Evolutionary conservation across 2,329 filamentous ascomycete species (phyloP), one percentile per base, ranked within the genome.

Genomic region (Fusarium sp.): DNA sequence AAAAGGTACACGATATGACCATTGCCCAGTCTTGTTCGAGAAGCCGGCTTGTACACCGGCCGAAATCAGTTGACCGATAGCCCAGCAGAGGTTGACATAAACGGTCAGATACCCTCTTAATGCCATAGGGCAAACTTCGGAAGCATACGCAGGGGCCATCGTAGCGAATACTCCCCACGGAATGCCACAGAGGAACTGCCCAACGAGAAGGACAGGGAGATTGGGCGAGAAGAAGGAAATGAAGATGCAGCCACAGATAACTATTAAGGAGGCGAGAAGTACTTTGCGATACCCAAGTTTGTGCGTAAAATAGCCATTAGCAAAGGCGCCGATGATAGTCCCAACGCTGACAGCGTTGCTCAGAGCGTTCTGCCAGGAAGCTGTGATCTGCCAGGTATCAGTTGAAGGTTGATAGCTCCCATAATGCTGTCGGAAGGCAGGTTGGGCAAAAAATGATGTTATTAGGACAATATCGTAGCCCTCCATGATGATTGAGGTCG

Each of bases 161-260:
- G 80, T 82, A 18, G 80, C 79, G 58, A 84, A 85, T 13, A 83
- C 77, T 6, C 83, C 82, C 73, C 79, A 81, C 1, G 80, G 76
- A 1, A 84, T 69, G n/a, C 79, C 80, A 31, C 81, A 84, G 4
- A 87, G 74, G 51, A 87, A 75, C 61, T 85, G 79, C 6, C 83
- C 84, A 9, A 82, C 79, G 4, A 85, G 75, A 14, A 85, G 77
- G 4, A 82, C 79, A 4, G 78, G 71, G 7, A 83, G 74, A 9
- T 76, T 78, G 4, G 77, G 71, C 6, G 77, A 76, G 50, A 78
- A 79, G 67, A 79, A 79, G 6, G 75, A 74, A 19, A 79, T 74
- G 21, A 79, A 78, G 30, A 79, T 74, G 42, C 77, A 72, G 18
- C 67, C 73, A 1, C 42, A 57, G 10, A 63, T 63, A 64, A 61